These are phyloP conservation scores for Saccharomycopsis lassenensis DNA, from an alignment of 805 yeast species.

Conservation along the genomic window DNA sequence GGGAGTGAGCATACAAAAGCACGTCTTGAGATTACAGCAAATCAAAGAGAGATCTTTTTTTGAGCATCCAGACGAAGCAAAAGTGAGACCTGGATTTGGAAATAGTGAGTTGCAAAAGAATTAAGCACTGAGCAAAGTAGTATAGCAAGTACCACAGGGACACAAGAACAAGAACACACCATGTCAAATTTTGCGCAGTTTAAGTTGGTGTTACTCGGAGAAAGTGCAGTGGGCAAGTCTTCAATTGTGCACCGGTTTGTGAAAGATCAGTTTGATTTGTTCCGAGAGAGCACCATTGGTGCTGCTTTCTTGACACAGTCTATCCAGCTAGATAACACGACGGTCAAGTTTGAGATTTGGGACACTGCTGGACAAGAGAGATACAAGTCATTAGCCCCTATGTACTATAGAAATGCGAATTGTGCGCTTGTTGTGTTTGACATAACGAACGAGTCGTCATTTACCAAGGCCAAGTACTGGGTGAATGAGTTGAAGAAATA, in stretches of 20 bases:
- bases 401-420: constrained; percentile 75
- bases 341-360: constrained; percentile 72
- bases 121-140: background rate
- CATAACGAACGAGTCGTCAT: constrained; percentile 53
- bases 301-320: constrained; percentile 71
- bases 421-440: constrained; percentile 75
- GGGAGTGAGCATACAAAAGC: too few species aligned
- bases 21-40: too few species aligned
- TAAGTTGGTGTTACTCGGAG: constrained; percentile 53
- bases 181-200: constrained; percentile 41
- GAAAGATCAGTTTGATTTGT: constrained; percentile 60
- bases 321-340: constrained; percentile 5
- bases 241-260: constrained; percentile 61
- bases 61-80: too few species aligned
- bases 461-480: constrained; percentile 66
- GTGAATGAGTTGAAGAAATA: constrained; percentile 51
- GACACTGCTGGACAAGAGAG: constrained; percentile 84
- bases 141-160: background rate
- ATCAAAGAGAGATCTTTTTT: too few species aligned
- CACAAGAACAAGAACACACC: background rate
- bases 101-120: background rate
- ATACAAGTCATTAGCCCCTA: constrained; percentile 66
- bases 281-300: constrained; percentile 73
- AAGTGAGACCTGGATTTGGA: too few species aligned
- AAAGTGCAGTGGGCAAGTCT: constrained; percentile 61